Evolutionary conservation across 2,329 filamentous ascomycete genomes (phyloP).

Genomic region (Mycocentrospora acerina): DNA sequence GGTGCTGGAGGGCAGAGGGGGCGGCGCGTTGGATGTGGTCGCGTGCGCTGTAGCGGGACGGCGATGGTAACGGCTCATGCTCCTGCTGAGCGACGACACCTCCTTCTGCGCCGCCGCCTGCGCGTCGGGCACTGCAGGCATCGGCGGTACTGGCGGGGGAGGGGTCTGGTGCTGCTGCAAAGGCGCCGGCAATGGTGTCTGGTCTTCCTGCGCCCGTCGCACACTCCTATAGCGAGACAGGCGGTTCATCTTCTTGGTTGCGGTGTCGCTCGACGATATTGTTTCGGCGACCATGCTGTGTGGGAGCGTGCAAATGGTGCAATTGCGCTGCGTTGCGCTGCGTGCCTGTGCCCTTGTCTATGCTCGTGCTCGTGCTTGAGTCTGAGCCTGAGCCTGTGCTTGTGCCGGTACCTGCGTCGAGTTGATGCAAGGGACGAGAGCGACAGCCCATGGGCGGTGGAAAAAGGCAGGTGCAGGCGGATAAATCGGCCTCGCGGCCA

Average conservation of each 20-base stretch:
- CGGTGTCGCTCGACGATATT: conserved; percentile 22
- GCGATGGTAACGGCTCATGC: conserved; percentile 46
- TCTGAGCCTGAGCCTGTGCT: too few relatives aligned
- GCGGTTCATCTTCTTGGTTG: conserved; percentile 54
- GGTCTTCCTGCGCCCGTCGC: conserved; percentile 47
- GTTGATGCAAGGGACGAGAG: conserved; percentile 18
- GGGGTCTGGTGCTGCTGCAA: conserved; percentile 15
- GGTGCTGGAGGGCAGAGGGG: conserved; percentile 27
- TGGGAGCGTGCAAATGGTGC: conserved; percentile 18
- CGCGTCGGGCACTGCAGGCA: conserved; percentile 27
- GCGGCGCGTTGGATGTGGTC: conserved; percentile 23
- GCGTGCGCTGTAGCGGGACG: conserved; percentile 31
- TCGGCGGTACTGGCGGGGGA: conserved; percentile 20
- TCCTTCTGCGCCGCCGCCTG: conserved; percentile 20
- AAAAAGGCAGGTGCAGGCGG: conserved; percentile 24
- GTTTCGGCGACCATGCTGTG: conserved; percentile 38
- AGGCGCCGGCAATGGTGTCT: conserved; percentile 10
- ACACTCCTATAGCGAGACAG: conserved; percentile 63
- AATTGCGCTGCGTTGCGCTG: conserved; percentile 25
- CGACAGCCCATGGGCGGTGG: conserved; percentile 1
- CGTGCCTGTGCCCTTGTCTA: too few relatives aligned
- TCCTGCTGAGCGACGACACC: conserved; percentile 32
- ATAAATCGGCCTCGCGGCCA: conserved; percentile 17
- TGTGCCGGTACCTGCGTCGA: conserved; percentile 19
- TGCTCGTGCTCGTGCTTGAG: too few relatives aligned